phyloP scores from a whole-genome alignment of 2,329 filamentous ascomycete genomes.

The Ilyonectria destructans region DNA sequence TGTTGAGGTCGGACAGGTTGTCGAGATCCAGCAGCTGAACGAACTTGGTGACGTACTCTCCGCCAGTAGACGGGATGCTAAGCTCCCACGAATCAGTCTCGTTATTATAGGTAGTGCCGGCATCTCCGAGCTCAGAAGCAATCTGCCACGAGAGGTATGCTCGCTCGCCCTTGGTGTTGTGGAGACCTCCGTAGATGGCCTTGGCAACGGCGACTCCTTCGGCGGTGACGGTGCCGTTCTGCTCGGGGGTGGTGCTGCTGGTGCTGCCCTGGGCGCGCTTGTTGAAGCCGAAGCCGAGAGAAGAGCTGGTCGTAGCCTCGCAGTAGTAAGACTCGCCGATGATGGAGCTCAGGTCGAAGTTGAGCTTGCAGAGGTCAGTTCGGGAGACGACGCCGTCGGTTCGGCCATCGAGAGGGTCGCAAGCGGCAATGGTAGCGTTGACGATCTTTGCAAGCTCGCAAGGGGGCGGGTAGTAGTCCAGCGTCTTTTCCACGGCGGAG shows the following conservation, averaged over 20 bases:
- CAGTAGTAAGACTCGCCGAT: constrained; percentile 56
- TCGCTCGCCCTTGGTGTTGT: constrained; percentile 53
- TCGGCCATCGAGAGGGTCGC: constrained; percentile 70
- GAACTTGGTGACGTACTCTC: constrained; percentile 59
- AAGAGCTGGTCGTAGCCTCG: constrained; percentile 43
- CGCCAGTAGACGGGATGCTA: constrained; percentile 52
- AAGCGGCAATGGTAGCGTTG: constrained; percentile 69
- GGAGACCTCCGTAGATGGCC: constrained; percentile 54
- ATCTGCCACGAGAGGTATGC: constrained; percentile 57
- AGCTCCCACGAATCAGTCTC: constrained; percentile 54
- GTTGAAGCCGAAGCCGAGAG: constrained; percentile 32
- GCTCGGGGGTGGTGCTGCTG: constrained; percentile 48
- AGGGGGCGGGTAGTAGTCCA: constrained; percentile 56
- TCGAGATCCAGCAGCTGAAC: constrained; percentile 58
- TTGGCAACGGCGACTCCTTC: constrained; percentile 54
- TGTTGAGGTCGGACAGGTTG: constrained; percentile 61
- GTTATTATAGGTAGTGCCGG: constrained; percentile 52
- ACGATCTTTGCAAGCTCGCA: constrained; percentile 67
- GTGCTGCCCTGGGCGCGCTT: constrained; percentile 40
- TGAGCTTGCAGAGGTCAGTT: constrained; percentile 50
- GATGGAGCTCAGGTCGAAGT: constrained; percentile 52
- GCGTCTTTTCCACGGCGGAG: constrained; percentile 56
- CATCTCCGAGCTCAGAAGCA: constrained; percentile 54
- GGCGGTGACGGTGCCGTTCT: constrained; percentile 55
- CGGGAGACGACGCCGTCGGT: constrained; percentile 67